Base-by-base conservation (phyloP, 1,139 yeast species). In the Pneumocystis murina region DNA sequence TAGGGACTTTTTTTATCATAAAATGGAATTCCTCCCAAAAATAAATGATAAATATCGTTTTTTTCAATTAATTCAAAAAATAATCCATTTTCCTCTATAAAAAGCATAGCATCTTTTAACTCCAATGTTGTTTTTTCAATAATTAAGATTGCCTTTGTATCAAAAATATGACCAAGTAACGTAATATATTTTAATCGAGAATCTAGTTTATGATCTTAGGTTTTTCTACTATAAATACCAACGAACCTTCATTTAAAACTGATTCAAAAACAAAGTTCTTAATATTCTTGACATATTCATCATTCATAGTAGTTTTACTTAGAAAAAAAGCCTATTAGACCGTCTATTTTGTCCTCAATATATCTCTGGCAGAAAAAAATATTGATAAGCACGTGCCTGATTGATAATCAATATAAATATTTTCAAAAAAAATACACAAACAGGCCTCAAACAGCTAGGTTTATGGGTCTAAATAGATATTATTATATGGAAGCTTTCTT, bases 41-140 rank as follows among this genome's bases (percentile, higher is more conserved):
- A 87, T 97, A 97, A 91, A 67, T 79, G 80, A 71, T 91, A 92
- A 0, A 91, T 84, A 70, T 90, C 97, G 72, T 92, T 92, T 55
- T 77, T 74, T 39, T 88, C 86, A 48, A 86, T 78, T 41, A 79
- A 74, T 57, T 75, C 70, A 38, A 82, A 67, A 3, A 77, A 74
- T 1, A 75, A 69, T 33, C 69, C 66, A 55, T 67, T 64, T 1
- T 64, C 63, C n/a, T 66, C 62, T 3, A 69, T 62, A 6, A 61
- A 66, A 10, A 64, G 67, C n/a, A 65, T 71, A 33, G 70, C n/a
- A 20, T 59, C 69, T 39, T 67, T 70, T 10, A 14, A 12, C 12
- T 38, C 30, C 72, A 87, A 88, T 62, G 83, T 85, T 0, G 90
- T 78, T 73, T 88, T 87, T 70, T 89, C 95, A 8, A 88, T 72